Evolutionary conservation across 495 filamentous ascomycete species (phyloP), one percentile per base, ranked within the genome.

Genomic region (Annulohypoxylon bovei): DNA sequence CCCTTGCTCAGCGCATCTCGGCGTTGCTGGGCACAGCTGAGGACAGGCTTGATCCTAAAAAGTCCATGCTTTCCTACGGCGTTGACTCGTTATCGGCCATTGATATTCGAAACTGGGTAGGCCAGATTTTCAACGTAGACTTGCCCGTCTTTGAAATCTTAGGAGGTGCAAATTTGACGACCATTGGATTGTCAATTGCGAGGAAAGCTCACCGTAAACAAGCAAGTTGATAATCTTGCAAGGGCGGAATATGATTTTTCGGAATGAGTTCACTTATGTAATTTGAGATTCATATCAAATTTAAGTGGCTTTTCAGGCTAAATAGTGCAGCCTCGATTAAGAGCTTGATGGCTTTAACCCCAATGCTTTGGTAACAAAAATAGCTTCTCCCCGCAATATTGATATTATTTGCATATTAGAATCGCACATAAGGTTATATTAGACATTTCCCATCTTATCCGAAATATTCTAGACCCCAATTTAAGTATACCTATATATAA

Each of bases 71-170:
- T 18, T 52, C 62, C 6, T 80, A 78, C 62, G 79, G 79, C 8
- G 72, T 82, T 11, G 81, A 83, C 53, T 82, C 81, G 1, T 67
- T 83, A 14, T 76, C 80, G 30, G 79, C 76, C 0, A 75, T 81
- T 4, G 79, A 79, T 6, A 67, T 83, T 18, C 74, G 76, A 16
- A 81, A 80, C 44, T 83, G 81, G 81, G 65, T 81, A 3, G 68
- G 49, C 7, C 74, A 77, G 53, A 73, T 76, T 33, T 68, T 78
- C 7, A 63, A 76, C 23, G 71, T 72, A 11, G 68, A 77, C 22
- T 44, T 79, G 14, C 50, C 66, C 0, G 70, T 82, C 1, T 80
- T 82, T 70, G 80, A 82, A n/a, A 72, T 79, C 3, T 57, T 65
- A n/a, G 53, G 40, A 16, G 62, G 53, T 6, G 40, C 42, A 11